Evolutionary conservation across 495 filamentous ascomycete genomes (phyloP).

Genomic region (Penicillium waksmanii): DNA sequence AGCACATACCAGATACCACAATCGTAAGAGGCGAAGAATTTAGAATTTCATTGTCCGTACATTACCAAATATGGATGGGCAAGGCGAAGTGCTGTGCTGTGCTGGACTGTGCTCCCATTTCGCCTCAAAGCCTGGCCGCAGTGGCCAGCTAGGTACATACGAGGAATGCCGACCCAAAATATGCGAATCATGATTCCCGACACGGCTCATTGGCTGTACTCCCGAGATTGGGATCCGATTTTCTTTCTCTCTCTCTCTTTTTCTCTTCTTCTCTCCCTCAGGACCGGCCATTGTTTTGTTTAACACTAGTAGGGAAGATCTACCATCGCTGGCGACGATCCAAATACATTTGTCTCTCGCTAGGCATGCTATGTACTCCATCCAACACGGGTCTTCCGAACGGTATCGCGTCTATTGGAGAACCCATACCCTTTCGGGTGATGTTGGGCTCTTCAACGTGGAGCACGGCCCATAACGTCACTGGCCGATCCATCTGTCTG

Average conservation of each 20-base stretch:
- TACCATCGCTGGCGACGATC: constrained; percentile 21
- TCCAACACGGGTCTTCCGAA: neutral
- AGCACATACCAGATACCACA: neutral
- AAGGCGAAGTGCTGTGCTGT: no score
- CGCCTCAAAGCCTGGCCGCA: no score
- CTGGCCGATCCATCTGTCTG: neutral
- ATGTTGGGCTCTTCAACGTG: constrained; percentile 2
- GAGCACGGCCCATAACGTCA: neutral
- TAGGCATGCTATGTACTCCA: neutral
- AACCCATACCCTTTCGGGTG: constrained; percentile 3
- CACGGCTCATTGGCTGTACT: constrained; percentile 16
- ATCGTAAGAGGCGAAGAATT: neutral
- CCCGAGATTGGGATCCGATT: constrained; percentile 3
- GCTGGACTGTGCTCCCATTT: no score
- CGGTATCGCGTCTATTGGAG: constrained; percentile 9
- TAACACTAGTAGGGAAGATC: constrained; percentile 10
- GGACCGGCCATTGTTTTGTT: neutral
- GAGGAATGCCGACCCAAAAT: constrained; percentile 10
- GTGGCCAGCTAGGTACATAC: neutral
- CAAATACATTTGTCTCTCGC: constrained; percentile 14
- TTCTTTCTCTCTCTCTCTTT: neutral
- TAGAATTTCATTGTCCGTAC: neutral
- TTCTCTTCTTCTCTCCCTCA: no score
- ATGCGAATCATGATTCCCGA: constrained; percentile 15
- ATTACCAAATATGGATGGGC: no score